phyloP scores from a whole-genome alignment of 1,284 basidiomycete genomes.

The Sporisorium reilianum region DNA sequence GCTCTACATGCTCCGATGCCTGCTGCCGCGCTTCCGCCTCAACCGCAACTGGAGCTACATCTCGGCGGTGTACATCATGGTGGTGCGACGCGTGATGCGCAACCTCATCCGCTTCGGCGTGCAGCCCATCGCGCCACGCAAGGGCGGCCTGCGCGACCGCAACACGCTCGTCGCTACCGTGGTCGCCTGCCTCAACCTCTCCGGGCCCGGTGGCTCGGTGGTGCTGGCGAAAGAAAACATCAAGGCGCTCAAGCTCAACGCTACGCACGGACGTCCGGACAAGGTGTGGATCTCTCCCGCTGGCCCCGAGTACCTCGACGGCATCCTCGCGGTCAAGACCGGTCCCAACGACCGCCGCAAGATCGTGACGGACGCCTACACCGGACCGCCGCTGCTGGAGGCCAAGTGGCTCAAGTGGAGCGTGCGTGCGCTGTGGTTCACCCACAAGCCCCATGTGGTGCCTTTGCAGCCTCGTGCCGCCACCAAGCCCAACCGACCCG shows the following conservation, averaged over 20 bases:
- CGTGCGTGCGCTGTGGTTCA: conserved; percentile 63
- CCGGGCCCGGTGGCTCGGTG: conserved; percentile 62
- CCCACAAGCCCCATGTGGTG: conserved; percentile 46
- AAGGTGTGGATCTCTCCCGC: conserved; percentile 65
- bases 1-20: conserved; percentile 48
- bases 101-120: conserved; percentile 55
- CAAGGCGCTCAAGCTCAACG: conserved; percentile 55
- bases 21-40: conserved; percentile 50
- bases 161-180: conserved; percentile 53
- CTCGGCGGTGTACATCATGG: conserved; percentile 51
- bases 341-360: conserved; percentile 37
- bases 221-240: conserved; percentile 41
- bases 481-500: conserved; percentile 44
- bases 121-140: conserved; percentile 61
- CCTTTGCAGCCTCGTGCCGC: conserved; percentile 37
- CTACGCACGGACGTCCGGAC: conserved; percentile 48
- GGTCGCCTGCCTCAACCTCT: conserved; percentile 51
- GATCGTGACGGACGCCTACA: conserved; percentile 49
- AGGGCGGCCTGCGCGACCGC: conserved; percentile 59
- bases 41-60: conserved; percentile 55
- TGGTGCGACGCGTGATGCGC: conserved; percentile 56
- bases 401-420: conserved; percentile 63
- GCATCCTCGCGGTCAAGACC: conserved; percentile 61
- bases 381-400: conserved; percentile 62
- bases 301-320: conserved; percentile 56